phyloP scores from a whole-genome alignment of 2,329 filamentous ascomycete genomes.

The Calonectria honghensis region DNA sequence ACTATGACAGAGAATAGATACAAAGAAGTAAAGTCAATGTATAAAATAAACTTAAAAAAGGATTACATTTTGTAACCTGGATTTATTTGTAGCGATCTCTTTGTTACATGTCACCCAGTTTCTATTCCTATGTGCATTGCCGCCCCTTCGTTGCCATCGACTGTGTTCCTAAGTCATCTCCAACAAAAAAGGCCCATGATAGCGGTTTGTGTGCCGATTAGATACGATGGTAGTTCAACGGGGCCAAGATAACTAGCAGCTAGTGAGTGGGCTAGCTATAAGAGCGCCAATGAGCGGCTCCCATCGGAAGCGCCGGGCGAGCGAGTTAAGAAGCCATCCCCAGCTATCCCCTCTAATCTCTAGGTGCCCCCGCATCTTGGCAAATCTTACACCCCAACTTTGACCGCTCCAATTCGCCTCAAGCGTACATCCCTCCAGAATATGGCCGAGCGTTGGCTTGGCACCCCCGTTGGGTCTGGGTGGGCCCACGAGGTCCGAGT shows the following conservation, averaged over 20 bases:
- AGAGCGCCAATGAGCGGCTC: constrained; percentile 2
- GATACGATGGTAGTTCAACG: not conserved
- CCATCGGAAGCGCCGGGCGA: constrained; percentile 3
- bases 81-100: not conserved
- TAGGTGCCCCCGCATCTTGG: not conserved
- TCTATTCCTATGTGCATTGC: not conserved
- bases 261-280: constrained; percentile 5
- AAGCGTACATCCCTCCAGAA: not conserved
- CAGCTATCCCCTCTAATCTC: not conserved
- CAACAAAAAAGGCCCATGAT: not conserved
- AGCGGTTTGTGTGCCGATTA: not conserved
- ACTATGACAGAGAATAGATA: not conserved
- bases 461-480: not conserved
- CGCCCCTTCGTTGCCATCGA: not conserved
- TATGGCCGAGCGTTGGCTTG: constrained; percentile 7
- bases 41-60: not conserved
- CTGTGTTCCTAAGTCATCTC: not conserved
- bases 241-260: not conserved
- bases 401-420: not conserved
- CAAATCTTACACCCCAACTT: not conserved
- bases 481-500: not conserved
- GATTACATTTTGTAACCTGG: not conserved
- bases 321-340: not conserved
- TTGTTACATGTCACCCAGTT: not conserved
- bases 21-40: not conserved